Base-by-base conservation (phyloP, 1,284 basidiomycete genomes). In the Porodaedalea pini region DNA sequence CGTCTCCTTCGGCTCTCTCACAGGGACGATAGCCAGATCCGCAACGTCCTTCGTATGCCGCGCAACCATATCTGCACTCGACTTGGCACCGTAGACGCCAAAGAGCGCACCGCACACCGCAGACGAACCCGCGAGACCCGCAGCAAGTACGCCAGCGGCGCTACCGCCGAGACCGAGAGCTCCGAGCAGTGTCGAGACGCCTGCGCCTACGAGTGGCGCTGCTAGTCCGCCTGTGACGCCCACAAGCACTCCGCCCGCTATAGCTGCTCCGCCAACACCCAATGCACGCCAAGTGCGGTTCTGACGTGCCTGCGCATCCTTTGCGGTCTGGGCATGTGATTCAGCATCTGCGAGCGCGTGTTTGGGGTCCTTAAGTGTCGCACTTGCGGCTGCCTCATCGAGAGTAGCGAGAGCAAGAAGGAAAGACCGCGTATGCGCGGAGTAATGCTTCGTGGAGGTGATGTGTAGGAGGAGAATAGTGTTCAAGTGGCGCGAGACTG, bases 71-170 rank as follows among this genome's bases (percentile, higher is more conserved):
- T 66, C 69, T 1, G 77, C 78, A 0, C 77, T 76, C 34, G 72
- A 73, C 36, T 68, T 72, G 6, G 81, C 81, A 3, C 81, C 81
- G 62, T 83, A 83, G 2, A 70, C 79, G 2, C 82, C 82, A 65
- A 83, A 85, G 1, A 84, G 67, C 8, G 80, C 75, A 7, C 79
- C 81, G 61, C 81, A 82, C 0, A 84, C 76, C 8, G 81, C 75
- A 11, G 76, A 77, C 1, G 81, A 82, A 34, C 81, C 73, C 7
- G 81, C 82, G 3, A 83, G 71, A 5, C 80, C 81, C 41, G 72
- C 79, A 1, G 79, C 79, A 3, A 84, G 69, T 53, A 82, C 62
- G 2, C 82, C 80, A 4, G 76, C 73, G 2, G 78, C 73, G 0
- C 79, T 81, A 0, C 81, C 81, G 27, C 82, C 81, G 10, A 83